Conservation (phyloP, 768 basidiomycete genomes). For the Collybia nuda region DNA sequence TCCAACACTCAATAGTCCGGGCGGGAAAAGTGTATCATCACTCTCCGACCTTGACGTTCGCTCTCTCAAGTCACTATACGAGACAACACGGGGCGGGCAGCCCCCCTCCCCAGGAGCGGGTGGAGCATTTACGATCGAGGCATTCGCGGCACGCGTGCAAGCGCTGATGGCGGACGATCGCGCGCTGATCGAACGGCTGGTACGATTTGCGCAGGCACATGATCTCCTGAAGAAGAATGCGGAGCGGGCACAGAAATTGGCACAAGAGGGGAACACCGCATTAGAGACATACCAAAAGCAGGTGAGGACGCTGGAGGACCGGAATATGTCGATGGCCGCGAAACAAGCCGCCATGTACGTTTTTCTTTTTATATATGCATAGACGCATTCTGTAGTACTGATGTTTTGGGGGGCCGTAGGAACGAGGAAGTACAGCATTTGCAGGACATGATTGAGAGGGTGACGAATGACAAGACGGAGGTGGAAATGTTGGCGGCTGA, state of each 20-base stretch:
- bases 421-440: constrained; percentile 66
- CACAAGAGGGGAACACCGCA: constrained; percentile 75
- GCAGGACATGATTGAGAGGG: constrained; percentile 59
- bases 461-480: constrained; percentile 61
- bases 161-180: constrained; percentile 83
- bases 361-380: not conserved
- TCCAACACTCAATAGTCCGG: constrained; percentile 34
- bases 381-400: constrained; percentile 10
- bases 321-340: constrained; percentile 52
- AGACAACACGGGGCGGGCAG: constrained; percentile 27
- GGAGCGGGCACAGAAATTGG: constrained; percentile 87
- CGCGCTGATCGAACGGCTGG: constrained; percentile 77
- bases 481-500: constrained; percentile 68
- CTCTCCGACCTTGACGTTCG: constrained; percentile 86
- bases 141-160: constrained; percentile 75
- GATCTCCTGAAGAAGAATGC: constrained; percentile 92
- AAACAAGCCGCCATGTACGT: constrained; percentile 61
- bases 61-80: constrained; percentile 80
- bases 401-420: constrained; percentile 33
- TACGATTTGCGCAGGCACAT: constrained; percentile 86
- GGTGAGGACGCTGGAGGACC: constrained; percentile 75
- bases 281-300: constrained; percentile 92
- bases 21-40: constrained; percentile 41
- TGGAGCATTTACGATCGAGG: constrained; percentile 69
- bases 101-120: constrained; percentile 22